These are phyloP conservation scores for Chytriomyces sp. DNA, from an alignment of 192 early-diverging fungal species.

Conservation along the genomic window DNA sequence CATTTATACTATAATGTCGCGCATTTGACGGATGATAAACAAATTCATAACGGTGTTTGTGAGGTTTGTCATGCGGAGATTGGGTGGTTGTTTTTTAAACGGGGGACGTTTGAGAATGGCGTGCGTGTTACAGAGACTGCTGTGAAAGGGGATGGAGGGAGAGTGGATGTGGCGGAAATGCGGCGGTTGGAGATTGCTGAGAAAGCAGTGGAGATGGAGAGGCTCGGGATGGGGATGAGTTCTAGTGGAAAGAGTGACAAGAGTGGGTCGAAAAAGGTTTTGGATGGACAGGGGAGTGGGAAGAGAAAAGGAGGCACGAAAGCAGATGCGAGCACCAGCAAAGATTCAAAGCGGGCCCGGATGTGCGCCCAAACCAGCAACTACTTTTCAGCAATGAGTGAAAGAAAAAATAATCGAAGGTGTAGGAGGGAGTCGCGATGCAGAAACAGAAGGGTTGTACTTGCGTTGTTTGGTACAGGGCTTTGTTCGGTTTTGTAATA, in stretches of 20 bases:
- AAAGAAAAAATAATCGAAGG: no score
- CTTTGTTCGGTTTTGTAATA: no score
- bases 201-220: constrained; percentile 12
- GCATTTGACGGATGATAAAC: background rate
- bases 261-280: no score
- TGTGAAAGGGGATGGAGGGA: background rate
- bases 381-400: background rate
- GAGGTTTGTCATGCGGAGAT: constrained; percentile 41
- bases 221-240: background rate
- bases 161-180: background rate
- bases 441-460: no score
- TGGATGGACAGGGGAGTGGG: background rate
- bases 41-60: constrained; percentile 34
- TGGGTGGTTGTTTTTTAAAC: constrained; percentile 31
- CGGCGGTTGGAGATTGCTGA: constrained; percentile 5
- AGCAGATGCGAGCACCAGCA: background rate
- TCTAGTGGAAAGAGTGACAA: no score
- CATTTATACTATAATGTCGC: constrained; percentile 36
- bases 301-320: background rate
- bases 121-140: background rate
- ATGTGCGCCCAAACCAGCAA: background rate
- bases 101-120: constrained; percentile 27
- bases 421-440: no score
- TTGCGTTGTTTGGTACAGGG: no score
- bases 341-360: constrained; percentile 12